phyloP scores from a whole-genome alignment of 2,329 filamentous ascomycete species.

The Fusarium palustre region DNA sequence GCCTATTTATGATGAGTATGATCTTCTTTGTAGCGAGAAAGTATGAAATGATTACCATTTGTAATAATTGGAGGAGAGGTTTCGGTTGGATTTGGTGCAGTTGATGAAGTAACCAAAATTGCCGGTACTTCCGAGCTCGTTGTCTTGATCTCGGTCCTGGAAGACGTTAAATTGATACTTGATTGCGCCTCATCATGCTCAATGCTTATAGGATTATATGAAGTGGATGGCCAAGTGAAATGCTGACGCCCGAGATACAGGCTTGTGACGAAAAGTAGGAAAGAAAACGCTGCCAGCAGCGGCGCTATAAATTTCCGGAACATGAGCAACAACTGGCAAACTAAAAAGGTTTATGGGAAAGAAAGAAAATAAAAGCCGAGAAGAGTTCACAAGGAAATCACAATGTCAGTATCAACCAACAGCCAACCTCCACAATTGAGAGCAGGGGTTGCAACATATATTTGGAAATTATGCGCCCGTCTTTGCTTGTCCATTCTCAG shows the following conservation, averaged over 20 bases:
- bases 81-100: not conserved
- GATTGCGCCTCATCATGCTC: not conserved
- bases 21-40: accelerated
- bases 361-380: not conserved
- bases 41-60: constrained; percentile 8
- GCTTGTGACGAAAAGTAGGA: constrained; percentile 30
- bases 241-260: constrained; percentile 36
- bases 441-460: not conserved
- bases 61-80: not conserved
- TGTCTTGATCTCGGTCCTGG: not conserved
- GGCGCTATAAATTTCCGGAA: constrained; percentile 24
- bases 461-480: constrained; percentile 25
- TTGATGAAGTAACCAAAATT: not conserved
- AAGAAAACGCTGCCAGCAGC: constrained; percentile 30
- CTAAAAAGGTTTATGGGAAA: not conserved
- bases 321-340: constrained; percentile 14
- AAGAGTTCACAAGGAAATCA: not conserved
- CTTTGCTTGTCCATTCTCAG: too few species aligned
- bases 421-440: not conserved
- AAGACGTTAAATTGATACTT: not conserved
- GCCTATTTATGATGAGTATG: constrained; percentile 45
- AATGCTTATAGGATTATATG: constrained; percentile 11
- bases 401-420: constrained; percentile 4
- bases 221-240: constrained; percentile 16
- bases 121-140: not conserved